These are phyloP conservation scores for Cydonia oblonga DNA, from an alignment of 331 rosid species.

Conservation along the genomic window DNA sequence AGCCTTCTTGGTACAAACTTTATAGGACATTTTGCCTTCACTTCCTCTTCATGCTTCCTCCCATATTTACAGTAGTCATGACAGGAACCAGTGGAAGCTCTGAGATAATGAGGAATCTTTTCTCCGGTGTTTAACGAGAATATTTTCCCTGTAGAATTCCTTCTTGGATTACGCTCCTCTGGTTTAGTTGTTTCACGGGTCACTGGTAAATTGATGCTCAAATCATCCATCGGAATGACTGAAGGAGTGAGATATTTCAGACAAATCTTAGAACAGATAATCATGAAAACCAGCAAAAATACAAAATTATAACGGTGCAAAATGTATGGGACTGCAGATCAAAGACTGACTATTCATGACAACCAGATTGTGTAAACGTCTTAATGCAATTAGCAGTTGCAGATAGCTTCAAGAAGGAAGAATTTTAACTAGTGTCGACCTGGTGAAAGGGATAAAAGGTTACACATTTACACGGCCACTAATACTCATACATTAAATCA, in stretches of 20 bases:
- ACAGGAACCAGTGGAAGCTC: conserved; percentile 84
- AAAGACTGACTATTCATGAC: too few species aligned
- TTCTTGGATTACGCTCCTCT: conserved; percentile 23
- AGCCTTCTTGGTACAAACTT: conserved; percentile 21
- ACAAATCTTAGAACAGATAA: conserved; percentile 12
- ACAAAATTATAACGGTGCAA: not conserved
- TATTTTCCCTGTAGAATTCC: conserved; percentile 45
- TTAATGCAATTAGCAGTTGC: not conserved
- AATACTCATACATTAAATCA: not conserved
- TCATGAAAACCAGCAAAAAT: conserved; percentile 32
- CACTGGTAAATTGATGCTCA: conserved; percentile 20
- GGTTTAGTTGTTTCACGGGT: conserved; percentile 20
- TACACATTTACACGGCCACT: not conserved
- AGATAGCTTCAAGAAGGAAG: not conserved
- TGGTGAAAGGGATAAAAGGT: not conserved
- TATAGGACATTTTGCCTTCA: conserved; percentile 29
- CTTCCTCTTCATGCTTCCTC: conserved; percentile 20
- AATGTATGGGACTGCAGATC: too few species aligned
- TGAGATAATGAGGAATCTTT: conserved; percentile 50
- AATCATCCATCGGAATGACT: conserved; percentile 43
- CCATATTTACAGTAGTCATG: conserved; percentile 87
- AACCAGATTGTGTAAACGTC: too few species aligned
- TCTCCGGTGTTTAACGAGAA: conserved; percentile 20
- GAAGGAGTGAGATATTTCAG: conserved; percentile 9
- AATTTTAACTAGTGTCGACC: not conserved